These are phyloP conservation scores for Raffaelea albimanens DNA, from an alignment of 2,329 filamentous ascomycete species.

Conservation along the genomic window DNA sequence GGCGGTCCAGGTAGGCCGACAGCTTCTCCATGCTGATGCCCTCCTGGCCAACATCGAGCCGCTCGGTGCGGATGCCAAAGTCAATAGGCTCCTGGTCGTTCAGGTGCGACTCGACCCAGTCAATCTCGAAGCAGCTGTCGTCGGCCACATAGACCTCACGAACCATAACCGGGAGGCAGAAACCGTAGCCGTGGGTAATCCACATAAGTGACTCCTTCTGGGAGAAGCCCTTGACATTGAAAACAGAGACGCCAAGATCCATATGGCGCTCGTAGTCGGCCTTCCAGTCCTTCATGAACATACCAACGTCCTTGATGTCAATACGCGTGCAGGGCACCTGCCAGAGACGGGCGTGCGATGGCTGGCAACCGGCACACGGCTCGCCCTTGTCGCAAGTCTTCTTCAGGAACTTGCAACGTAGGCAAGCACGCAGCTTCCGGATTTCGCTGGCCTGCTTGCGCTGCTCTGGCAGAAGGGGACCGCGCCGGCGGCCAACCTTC, in stretches of 20 bases:
- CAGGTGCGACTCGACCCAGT: conserved; percentile 81
- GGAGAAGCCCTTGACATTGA: conserved; percentile 82
- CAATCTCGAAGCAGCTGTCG: conserved; percentile 83
- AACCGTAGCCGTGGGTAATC: conserved; percentile 94
- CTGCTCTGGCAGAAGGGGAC: conserved; percentile 85
- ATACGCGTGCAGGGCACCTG: conserved; percentile 96
- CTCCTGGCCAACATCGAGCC: conserved; percentile 79
- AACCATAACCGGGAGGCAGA: conserved; percentile 84
- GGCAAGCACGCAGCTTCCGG: conserved; percentile 83
- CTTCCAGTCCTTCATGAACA: conserved; percentile 99
- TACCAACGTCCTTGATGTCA: conserved; percentile 96
- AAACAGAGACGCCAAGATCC: conserved; percentile 77
- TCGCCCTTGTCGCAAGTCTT: conserved; percentile 98
- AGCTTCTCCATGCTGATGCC: conserved; percentile 73
- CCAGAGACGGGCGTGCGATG: conserved; percentile 90
- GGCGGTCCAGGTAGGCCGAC: conserved; percentile 88
- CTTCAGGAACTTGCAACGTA: conserved; percentile 97
- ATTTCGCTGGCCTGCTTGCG: conserved; percentile 96
- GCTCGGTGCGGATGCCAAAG: conserved; percentile 81
- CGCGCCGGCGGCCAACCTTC: conserved; percentile 83
- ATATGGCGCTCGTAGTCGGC: conserved; percentile 91
- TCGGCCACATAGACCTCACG: conserved; percentile 89
- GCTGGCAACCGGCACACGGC: conserved; percentile 89
- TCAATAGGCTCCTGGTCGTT: conserved; percentile 60
- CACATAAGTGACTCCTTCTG: conserved; percentile 65